These are phyloP conservation scores for Candida incommunis DNA, from an alignment of 805 yeast genomes.

Conservation along the genomic window DNA sequence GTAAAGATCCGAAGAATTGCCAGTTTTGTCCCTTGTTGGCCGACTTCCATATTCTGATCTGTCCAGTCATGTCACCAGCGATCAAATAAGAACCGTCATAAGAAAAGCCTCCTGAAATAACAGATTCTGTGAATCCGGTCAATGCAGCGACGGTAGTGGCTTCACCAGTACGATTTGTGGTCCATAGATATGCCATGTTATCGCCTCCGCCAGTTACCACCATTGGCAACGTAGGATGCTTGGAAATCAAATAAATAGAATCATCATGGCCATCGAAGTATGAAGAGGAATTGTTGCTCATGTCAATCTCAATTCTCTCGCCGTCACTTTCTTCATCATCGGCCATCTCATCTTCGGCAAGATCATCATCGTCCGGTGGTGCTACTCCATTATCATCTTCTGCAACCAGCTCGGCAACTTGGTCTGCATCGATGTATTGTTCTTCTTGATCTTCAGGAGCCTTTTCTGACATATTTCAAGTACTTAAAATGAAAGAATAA, in stretches of 20 bases:
- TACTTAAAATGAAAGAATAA: too few species aligned
- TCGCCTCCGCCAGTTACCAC: slow-evolving; percentile 96
- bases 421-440: slow-evolving; percentile 13
- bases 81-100: slow-evolving; percentile 66
- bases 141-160: slow-evolving; percentile 67
- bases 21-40: slow-evolving; percentile 72
- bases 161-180: slow-evolving; percentile 61
- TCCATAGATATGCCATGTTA: slow-evolving; percentile 80
- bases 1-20: slow-evolving; percentile 53
- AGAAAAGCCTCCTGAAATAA: slow-evolving; percentile 72
- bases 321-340: slow-evolving; percentile 23
- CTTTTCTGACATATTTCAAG: neutral
- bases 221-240: slow-evolving; percentile 71
- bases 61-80: slow-evolving; percentile 94
- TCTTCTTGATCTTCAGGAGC: slow-evolving; percentile 20
- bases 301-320: slow-evolving; percentile 58
- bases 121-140: slow-evolving; percentile 76
- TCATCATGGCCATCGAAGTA: slow-evolving; percentile 87
- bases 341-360: slow-evolving; percentile 14
- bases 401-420: slow-evolving; percentile 15
- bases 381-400: slow-evolving; percentile 7
- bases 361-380: slow-evolving; percentile 23
- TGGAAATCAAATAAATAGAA: slow-evolving; percentile 67
- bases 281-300: slow-evolving; percentile 77
- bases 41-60: slow-evolving; percentile 57